Evolutionary conservation across 257 asterid genomes (phyloP), one percentile per base, ranked within the genome.

Genomic region (Prunella vulgaris): DNA sequence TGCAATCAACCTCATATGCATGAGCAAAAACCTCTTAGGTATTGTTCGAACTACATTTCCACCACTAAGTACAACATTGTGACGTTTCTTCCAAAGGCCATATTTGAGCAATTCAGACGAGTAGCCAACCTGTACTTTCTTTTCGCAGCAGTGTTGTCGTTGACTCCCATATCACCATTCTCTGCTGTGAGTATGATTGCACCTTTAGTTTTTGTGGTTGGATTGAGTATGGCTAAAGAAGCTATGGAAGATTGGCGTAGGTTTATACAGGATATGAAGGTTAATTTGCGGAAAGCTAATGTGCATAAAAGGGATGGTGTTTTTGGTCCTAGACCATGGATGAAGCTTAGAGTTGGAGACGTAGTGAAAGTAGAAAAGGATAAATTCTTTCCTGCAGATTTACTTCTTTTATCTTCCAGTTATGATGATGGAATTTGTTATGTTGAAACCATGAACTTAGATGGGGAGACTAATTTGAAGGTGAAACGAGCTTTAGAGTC

Each of bases 391-490:
- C 99, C 99, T 9, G 97, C 99, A 20, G 99, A 94, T 84, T 82
- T 94, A 63, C 97, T 94, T 69, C 93, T 94, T 62, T 74, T 94
- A 61, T 89, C 99, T 42, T 89, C 99, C 7, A 94, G 96, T 80
- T 91, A 88, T 66, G 97, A 89, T 59, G 99, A 94, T 73, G 99
- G 99, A 9, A 94, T 94, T 35, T 94, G 99, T 68, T 94, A 94
- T 51, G 99, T 94, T 48, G 99, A 94, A 70, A 94, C 99, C 10
- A 91, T 94, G 99, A 94, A 94, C 84, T 84, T 94, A 66, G 99
- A 94, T 27, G 99, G 99, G 67, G 99, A 94, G 85, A 94, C 99
- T 56, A 94, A 94, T 84, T 86, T 94, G 82, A 94, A 94, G 81
- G 97, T 94, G 48, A 94, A 94, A 78, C 85, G 94, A 73, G 79